phyloP scores from a whole-genome alignment of 2,329 filamentous ascomycete genomes.

The Sporothrix globosa region DNA sequence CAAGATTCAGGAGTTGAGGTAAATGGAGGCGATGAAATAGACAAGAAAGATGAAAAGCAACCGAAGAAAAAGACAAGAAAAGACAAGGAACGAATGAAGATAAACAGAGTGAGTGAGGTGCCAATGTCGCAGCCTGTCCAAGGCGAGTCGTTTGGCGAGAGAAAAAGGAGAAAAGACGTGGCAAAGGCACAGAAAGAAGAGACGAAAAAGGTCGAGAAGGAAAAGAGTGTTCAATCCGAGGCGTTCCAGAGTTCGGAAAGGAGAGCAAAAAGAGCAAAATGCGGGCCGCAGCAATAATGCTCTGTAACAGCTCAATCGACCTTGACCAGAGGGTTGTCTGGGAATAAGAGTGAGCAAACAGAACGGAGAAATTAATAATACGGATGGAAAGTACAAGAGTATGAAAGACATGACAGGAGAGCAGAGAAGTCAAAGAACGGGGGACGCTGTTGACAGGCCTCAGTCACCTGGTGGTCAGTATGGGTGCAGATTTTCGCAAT shows the following conservation, averaged over 20 bases:
- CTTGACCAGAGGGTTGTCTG: constrained; percentile 22
- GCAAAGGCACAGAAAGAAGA: constrained; percentile 25
- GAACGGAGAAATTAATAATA: constrained; percentile 3
- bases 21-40: background rate
- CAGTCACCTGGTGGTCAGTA: background rate
- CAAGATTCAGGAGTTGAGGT: background rate
- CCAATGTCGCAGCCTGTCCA: constrained; percentile 2
- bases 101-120: constrained; percentile 14
- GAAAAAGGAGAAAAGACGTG: constrained; percentile 10
- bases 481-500: constrained; percentile 32
- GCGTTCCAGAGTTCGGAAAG: constrained; percentile 32
- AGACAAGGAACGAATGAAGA: background rate
- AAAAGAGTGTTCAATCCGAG: constrained; percentile 23
- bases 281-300: constrained; percentile 22
- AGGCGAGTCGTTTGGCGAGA: constrained; percentile 12
- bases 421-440: background rate
- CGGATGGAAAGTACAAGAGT: no score
- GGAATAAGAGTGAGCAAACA: constrained; percentile 27
- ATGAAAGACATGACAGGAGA: background rate
- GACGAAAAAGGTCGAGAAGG: constrained; percentile 20
- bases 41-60: background rate
- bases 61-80: constrained; percentile 9
- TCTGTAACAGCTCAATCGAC: constrained; percentile 22
- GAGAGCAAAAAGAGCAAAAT: constrained; percentile 1
- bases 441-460: background rate